phyloP scores from a whole-genome alignment of 2,329 filamentous ascomycete genomes.

The Knoxdaviesia proteae region DNA sequence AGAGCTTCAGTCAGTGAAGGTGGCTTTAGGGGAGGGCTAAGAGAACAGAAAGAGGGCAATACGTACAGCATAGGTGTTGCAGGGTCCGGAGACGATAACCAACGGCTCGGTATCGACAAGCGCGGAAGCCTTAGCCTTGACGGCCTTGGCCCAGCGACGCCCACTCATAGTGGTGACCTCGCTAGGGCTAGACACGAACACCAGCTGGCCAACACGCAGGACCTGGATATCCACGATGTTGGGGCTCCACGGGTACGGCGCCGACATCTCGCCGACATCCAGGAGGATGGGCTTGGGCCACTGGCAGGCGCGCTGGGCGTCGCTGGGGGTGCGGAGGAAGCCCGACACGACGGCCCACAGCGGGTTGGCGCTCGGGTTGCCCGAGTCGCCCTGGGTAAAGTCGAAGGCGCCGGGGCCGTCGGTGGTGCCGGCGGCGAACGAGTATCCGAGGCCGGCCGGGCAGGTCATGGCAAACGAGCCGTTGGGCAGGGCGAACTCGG shows the following conservation, averaged over 20 bases:
- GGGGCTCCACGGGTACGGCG: slow-evolving; percentile 67
- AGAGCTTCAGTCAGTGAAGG: background rate
- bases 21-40: no score
- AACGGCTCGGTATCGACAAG: slow-evolving; percentile 32
- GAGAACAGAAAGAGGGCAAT: background rate
- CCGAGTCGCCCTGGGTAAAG: slow-evolving; percentile 66
- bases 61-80: slow-evolving; percentile 56
- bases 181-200: slow-evolving; percentile 69
- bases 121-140: slow-evolving; percentile 27
- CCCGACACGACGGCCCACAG: slow-evolving; percentile 59
- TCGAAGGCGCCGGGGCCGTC: slow-evolving; percentile 79
- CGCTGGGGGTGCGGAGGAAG: slow-evolving; percentile 45
- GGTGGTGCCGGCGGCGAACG: slow-evolving; percentile 75
- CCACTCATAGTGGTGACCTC: slow-evolving; percentile 88
- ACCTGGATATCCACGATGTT: slow-evolving; percentile 80
- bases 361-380: slow-evolving; percentile 46
- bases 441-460: slow-evolving; percentile 68
- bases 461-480: slow-evolving; percentile 54
- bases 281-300: slow-evolving; percentile 65
- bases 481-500: slow-evolving; percentile 51
- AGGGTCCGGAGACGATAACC: slow-evolving; percentile 68
- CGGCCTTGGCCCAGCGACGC: slow-evolving; percentile 59
- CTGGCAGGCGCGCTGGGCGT: slow-evolving; percentile 55
- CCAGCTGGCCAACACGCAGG: slow-evolving; percentile 60
- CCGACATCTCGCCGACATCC: slow-evolving; percentile 57